phyloP scores from a whole-genome alignment of 2,329 filamentous ascomycete species.

The Akanthomyces uredinophilus region DNA sequence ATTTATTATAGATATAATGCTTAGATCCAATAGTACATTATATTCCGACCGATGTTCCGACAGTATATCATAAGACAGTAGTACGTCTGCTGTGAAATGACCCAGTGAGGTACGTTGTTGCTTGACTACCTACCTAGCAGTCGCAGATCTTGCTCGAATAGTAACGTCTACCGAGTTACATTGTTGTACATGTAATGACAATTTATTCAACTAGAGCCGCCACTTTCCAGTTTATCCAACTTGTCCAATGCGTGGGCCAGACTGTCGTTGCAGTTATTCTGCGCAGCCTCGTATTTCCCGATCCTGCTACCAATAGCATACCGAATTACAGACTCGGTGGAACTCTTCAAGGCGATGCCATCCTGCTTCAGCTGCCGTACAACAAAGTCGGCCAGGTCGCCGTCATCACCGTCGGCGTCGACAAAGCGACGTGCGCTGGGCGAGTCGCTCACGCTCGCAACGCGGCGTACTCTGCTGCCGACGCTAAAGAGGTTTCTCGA shows the following conservation, averaged over 20 bases:
- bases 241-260: background rate
- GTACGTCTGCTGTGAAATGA: no score
- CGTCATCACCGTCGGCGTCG: background rate
- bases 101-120: no score
- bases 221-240: background rate
- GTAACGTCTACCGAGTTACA: no score
- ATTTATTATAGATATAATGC: no score
- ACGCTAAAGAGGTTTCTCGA: background rate
- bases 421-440: background rate
- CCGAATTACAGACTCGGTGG: constrained; percentile 1
- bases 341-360: background rate
- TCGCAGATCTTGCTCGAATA: no score
- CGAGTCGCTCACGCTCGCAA: background rate
- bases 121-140: no score
- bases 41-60: no score
- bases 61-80: no score
- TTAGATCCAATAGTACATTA: no score
- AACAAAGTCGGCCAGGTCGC: background rate
- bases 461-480: background rate
- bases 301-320: background rate
- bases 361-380: background rate
- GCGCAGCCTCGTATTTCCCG: background rate
- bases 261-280: background rate
- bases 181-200: no score
- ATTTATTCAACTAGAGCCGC: background rate